Evolutionary conservation across 371 early-diverging fungal genomes (phyloP).

Genomic region (Circinella umbellata): DNA sequence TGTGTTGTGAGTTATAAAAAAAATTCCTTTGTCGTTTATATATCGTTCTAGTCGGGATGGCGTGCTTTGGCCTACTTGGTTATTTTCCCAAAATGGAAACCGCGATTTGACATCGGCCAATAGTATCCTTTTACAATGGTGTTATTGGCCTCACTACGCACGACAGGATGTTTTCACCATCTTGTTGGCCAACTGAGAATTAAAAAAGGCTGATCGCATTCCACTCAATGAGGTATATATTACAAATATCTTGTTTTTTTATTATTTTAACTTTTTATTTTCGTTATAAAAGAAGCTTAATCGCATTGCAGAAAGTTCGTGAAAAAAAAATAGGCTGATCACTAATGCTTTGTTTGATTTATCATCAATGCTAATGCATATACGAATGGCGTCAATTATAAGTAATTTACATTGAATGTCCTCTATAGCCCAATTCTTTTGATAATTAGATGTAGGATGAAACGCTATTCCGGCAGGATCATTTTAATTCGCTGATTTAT

Average conservation of each 20-base stretch:
- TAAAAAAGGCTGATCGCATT: constrained; percentile 5
- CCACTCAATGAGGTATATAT: constrained; percentile 3
- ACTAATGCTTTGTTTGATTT: too few relatives aligned
- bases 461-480: not conserved
- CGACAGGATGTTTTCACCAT: constrained; percentile 15
- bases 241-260: not conserved
- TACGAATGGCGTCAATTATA: too few relatives aligned
- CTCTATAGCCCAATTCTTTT: too few relatives aligned
- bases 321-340: not conserved
- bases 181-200: constrained; percentile 19
- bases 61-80: constrained; percentile 5
- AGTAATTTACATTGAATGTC: too few relatives aligned
- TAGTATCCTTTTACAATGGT: constrained; percentile 27
- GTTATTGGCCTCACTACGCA: constrained; percentile 28
- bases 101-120: constrained; percentile 21
- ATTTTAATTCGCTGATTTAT: not conserved
- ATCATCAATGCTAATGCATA: too few relatives aligned
- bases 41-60: constrained; percentile 8
- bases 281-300: not conserved
- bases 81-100: constrained; percentile 20
- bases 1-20: not conserved
- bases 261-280: not conserved
- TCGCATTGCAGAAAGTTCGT: not conserved
- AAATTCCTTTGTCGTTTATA: not conserved
- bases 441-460: not conserved